Evolutionary conservation across 768 basidiomycete genomes (phyloP).

Genomic region (Podaxis sp.): DNA sequence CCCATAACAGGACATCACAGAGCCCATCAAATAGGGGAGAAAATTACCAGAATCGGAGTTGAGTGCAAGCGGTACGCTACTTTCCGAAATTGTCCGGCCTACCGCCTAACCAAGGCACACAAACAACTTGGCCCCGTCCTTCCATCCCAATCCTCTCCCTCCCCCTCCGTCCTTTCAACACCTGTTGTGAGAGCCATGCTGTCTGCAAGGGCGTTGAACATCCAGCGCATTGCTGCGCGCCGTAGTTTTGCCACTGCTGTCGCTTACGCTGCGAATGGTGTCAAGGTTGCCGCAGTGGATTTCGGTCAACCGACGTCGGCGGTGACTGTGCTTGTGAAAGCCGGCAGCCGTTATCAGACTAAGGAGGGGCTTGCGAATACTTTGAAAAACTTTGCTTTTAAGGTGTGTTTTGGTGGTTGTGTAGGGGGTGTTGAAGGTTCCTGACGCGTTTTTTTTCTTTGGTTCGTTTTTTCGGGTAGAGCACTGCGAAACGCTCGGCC

Average conservation of each 20-base stretch:
- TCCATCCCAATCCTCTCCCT: conserved; percentile 19
- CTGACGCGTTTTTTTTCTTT: neutral
- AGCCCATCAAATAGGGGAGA: conserved; percentile 2
- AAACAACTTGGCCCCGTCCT: conserved; percentile 12
- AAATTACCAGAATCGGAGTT: conserved; percentile 13
- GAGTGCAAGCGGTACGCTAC: neutral
- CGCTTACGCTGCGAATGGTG: conserved; percentile 60
- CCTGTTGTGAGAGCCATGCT: conserved; percentile 42
- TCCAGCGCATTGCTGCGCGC: conserved; percentile 56
- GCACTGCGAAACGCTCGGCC: conserved; percentile 82
- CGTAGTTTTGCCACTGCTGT: conserved; percentile 79
- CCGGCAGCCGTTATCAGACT: conserved; percentile 85
- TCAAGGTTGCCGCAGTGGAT: conserved; percentile 87
- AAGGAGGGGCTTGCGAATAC: conserved; percentile 90
- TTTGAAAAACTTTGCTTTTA: conserved; percentile 98
- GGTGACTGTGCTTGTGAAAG: conserved; percentile 90
- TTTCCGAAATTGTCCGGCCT: conserved; percentile 17
- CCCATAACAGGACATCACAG: too few relatives aligned
- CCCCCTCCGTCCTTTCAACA: conserved; percentile 28
- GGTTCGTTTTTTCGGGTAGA: conserved; percentile 44
- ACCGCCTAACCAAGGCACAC: conserved; percentile 16
- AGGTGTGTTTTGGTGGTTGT: conserved; percentile 54
- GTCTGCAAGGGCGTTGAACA: conserved; percentile 57
- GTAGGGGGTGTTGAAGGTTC: neutral
- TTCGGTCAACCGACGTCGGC: conserved; percentile 80